Evolutionary conservation across 1,139 yeast species (phyloP).

Genomic region (Candida frijolesensis): DNA sequence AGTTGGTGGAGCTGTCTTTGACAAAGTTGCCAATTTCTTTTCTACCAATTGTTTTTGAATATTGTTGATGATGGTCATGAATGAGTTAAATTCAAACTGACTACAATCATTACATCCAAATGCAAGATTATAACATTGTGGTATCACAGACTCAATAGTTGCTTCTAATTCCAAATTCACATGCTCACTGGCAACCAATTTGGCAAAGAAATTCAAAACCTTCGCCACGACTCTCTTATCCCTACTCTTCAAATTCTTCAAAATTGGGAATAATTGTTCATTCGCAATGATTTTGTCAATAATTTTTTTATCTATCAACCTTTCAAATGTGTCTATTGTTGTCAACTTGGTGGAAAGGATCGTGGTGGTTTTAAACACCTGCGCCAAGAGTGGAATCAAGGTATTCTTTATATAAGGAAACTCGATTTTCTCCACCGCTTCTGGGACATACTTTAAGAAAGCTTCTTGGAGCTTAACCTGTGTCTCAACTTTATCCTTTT

Average conservation of each 20-base stretch:
- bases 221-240: conserved; percentile 67
- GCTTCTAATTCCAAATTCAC: conserved; percentile 39
- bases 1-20: conserved; percentile 17
- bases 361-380: conserved; percentile 80
- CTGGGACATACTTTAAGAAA: conserved; percentile 48
- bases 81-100: conserved; percentile 35
- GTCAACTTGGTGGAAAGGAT: conserved; percentile 74
- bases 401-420: conserved; percentile 75
- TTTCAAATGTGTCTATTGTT: conserved; percentile 65
- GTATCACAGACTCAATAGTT: conserved; percentile 39
- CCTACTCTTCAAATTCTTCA: conserved; percentile 74
- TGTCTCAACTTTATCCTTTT: conserved; percentile 28
- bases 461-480: conserved; percentile 57
- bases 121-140: conserved; percentile 39
- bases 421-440: conserved; percentile 54
- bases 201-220: conserved; percentile 54
- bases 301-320: conserved; percentile 56
- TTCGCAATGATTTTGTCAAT: conserved; percentile 72
- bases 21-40: conserved; percentile 32
- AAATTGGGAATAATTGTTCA: conserved; percentile 77
- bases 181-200: conserved; percentile 41
- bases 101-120: conserved; percentile 48
- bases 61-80: conserved; percentile 28
- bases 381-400: conserved; percentile 70
- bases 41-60: conserved; percentile 33